Evolutionary conservation across 2,329 filamentous ascomycete genomes (phyloP).

Genomic region (Lecanicillium sp.): DNA sequence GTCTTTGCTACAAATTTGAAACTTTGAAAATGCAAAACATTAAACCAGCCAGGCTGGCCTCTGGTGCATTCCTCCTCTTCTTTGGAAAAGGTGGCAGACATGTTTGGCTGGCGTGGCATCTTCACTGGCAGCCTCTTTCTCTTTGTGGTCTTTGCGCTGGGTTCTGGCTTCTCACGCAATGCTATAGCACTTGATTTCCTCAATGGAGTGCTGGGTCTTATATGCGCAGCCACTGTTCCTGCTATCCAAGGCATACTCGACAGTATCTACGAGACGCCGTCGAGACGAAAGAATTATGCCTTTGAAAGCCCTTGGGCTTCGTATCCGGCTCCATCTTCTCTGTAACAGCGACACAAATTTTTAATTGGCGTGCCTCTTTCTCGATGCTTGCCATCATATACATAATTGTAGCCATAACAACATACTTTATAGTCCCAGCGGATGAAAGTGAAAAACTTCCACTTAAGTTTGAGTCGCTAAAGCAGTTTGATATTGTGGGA

Average conservation of each 20-base stretch:
- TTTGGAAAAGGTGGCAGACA: too few species aligned
- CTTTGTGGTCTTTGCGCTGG: too few species aligned
- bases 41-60: too few species aligned
- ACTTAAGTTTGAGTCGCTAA: conserved; percentile 29
- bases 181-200: conserved; percentile 35
- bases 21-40: too few species aligned
- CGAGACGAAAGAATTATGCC: conserved; percentile 52
- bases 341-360: conserved; percentile 51
- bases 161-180: too few species aligned
- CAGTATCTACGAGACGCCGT: conserved; percentile 52
- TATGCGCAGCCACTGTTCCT: conserved; percentile 53
- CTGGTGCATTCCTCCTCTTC: too few species aligned
- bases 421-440: conserved; percentile 52
- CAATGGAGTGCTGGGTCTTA: conserved; percentile 56
- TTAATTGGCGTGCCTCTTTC: conserved; percentile 56
- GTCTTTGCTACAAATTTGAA: too few species aligned
- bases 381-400: conserved; percentile 57
- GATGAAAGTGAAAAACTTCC: conserved; percentile 35
- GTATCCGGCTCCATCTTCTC: conserved; percentile 45
- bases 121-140: too few species aligned
- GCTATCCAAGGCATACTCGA: conserved; percentile 58
- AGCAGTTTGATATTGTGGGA: conserved; percentile 52
- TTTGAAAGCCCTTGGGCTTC: conserved; percentile 41
- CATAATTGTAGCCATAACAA: conserved; percentile 46
- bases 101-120: too few species aligned